Evolutionary conservation across 2,329 filamentous ascomycete species (phyloP).

Genomic region (Xylaria sp.): DNA sequence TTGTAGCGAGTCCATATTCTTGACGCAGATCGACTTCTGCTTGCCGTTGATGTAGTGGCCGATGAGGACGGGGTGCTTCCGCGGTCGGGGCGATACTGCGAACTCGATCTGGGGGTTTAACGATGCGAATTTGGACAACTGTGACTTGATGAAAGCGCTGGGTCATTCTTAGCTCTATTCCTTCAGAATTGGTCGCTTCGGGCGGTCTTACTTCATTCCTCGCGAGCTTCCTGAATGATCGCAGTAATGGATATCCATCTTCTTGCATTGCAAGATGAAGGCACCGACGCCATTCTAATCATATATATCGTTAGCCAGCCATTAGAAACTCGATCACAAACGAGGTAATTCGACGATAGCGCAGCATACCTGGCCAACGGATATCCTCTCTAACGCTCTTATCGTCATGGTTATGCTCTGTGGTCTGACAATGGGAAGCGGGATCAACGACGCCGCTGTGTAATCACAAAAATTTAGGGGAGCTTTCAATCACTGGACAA

Average conservation of each 20-base stretch:
- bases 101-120: constrained; percentile 90
- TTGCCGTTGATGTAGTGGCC: constrained; percentile 93
- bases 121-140: constrained; percentile 77
- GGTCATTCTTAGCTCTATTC: constrained; percentile 27
- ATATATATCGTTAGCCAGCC: not conserved
- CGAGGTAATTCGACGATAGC: not conserved
- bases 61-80: constrained; percentile 85
- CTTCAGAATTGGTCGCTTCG: not conserved
- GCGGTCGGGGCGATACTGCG: constrained; percentile 85
- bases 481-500: not conserved
- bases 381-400: constrained; percentile 57
- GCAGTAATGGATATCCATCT: constrained; percentile 95
- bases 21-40: constrained; percentile 84
- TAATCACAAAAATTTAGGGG: constrained; percentile 29
- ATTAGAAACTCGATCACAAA: not conserved
- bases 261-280: constrained; percentile 97
- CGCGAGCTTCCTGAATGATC: constrained; percentile 92
- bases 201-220: constrained; percentile 79
- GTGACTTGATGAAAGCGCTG: constrained; percentile 80
- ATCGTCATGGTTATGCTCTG: constrained; percentile 58
- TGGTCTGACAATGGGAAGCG: constrained; percentile 29
- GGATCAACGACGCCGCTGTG: not conserved
- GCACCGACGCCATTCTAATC: constrained; percentile 90
- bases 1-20: constrained; percentile 80
- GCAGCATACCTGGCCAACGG: constrained; percentile 57